A percentile compares a stretch with the other conserved stretches of the same genome.
Conservation (phyloP, 345 rosid genomes). For the Salix udensis region DNA sequence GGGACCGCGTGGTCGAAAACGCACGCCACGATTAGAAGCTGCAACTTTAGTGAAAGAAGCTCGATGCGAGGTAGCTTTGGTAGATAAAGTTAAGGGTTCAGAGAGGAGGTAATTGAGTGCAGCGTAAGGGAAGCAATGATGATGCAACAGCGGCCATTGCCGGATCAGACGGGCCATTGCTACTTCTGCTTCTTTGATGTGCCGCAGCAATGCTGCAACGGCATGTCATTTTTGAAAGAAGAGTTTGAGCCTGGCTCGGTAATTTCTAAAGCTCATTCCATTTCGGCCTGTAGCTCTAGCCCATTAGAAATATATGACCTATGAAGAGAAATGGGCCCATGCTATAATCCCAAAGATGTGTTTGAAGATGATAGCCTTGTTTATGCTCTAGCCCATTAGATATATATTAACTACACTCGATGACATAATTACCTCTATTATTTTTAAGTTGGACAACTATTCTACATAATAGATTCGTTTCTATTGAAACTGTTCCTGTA, state of each 20-base stretch:
- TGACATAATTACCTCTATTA: too few species aligned
- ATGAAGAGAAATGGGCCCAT: neutral
- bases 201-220: neutral
- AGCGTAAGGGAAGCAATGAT: conserved; percentile 10
- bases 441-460: too few species aligned
- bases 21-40: conserved; percentile 33
- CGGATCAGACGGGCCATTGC: conserved; percentile 49
- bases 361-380: too few species aligned
- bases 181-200: neutral
- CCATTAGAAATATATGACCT: neutral
- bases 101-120: conserved; percentile 6
- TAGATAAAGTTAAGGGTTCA: conserved; percentile 12
- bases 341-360: neutral
- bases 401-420: too few species aligned
- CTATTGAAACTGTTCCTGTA: too few species aligned
- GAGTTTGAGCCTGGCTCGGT: neutral
- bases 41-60: conserved; percentile 20
- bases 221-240: neutral
- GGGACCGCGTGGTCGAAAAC: conserved; percentile 32
- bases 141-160: conserved; percentile 34
- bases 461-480: too few species aligned
- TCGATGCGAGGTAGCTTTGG: conserved; percentile 5
- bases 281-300: neutral
- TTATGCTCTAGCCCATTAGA: too few species aligned
- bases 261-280: neutral